These are phyloP conservation scores for Aureobasidium vineae DNA, from an alignment of 2,329 filamentous ascomycete species.

Conservation along the genomic window DNA sequence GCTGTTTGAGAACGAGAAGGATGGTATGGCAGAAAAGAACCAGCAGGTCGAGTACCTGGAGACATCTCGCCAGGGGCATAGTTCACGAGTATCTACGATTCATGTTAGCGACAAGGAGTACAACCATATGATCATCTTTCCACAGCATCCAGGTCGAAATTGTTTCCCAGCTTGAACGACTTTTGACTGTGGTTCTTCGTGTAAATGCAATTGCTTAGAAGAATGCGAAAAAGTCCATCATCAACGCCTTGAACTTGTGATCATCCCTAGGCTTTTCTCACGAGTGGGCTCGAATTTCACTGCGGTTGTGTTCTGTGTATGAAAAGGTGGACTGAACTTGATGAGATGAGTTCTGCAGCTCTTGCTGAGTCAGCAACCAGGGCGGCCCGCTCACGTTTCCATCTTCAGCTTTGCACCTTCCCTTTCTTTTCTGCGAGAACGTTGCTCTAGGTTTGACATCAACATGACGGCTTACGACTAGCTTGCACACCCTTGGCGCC, in stretches of 20 bases:
- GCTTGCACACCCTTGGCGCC: neutral
- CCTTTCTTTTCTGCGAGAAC: neutral
- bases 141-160: too few relatives aligned
- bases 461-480: neutral
- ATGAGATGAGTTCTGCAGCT: neutral
- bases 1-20: constrained; percentile 34
- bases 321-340: too few relatives aligned
- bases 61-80: neutral
- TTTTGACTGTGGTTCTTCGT: too few relatives aligned
- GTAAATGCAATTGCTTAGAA: too few relatives aligned
- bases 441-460: neutral
- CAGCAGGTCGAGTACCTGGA: constrained; percentile 21
- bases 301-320: too few relatives aligned
- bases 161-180: too few relatives aligned
- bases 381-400: neutral
- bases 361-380: neutral
- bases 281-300: too few relatives aligned
- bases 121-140: neutral
- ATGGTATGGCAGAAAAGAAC: constrained; percentile 31
- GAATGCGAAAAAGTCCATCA: too few relatives aligned
- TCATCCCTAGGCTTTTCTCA: too few relatives aligned
- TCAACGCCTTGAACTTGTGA: too few relatives aligned
- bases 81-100: neutral
- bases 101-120: neutral
- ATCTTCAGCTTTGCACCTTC: neutral